Conservation (phyloP, 2,329 filamentous ascomycete species). For the Monosporascus sp. region DNA sequence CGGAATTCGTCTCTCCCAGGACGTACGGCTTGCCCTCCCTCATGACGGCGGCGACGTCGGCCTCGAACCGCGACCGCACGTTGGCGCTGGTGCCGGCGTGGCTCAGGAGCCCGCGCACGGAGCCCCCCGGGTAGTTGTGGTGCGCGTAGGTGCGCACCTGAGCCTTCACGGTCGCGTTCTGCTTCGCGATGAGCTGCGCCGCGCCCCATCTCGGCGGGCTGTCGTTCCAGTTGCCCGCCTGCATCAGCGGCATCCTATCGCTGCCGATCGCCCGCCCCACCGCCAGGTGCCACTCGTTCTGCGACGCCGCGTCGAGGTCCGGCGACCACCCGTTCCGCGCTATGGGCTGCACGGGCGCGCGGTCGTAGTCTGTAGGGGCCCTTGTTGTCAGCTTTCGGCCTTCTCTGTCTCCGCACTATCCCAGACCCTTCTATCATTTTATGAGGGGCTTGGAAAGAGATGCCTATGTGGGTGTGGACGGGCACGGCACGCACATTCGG, state of each 20-base stretch:
- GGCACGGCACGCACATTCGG: constrained; percentile 39
- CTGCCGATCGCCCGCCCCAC: constrained; percentile 29
- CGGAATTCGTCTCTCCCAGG: constrained; percentile 46
- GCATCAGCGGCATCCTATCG: constrained; percentile 4
- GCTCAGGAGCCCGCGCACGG: constrained; percentile 38
- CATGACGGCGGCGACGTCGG: constrained; percentile 35
- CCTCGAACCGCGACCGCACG: constrained; percentile 31
- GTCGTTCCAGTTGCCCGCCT: constrained; percentile 36
- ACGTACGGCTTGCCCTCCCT: constrained; percentile 37
- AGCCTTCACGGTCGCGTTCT: constrained; percentile 30
- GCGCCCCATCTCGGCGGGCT: constrained; percentile 33
- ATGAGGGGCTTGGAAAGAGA: neutral
- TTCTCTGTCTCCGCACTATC: no score
- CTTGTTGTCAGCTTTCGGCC: neutral
- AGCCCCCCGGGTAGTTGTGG: constrained; percentile 45
- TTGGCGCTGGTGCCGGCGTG: constrained; percentile 36
- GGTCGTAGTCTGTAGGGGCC: constrained; percentile 26
- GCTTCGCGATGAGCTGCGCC: constrained; percentile 31
- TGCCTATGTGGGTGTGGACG: neutral
- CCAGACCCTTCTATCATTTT: no score
- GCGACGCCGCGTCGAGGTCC: constrained; percentile 31
- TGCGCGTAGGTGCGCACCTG: constrained; percentile 39
- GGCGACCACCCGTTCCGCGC: constrained; percentile 32
- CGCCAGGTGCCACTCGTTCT: constrained; percentile 32
- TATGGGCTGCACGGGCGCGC: constrained; percentile 31